Evolutionary conservation across 805 yeast species (phyloP), one percentile per base, ranked within the genome.

Genomic region (Myxozyma vanderwaltii): DNA sequence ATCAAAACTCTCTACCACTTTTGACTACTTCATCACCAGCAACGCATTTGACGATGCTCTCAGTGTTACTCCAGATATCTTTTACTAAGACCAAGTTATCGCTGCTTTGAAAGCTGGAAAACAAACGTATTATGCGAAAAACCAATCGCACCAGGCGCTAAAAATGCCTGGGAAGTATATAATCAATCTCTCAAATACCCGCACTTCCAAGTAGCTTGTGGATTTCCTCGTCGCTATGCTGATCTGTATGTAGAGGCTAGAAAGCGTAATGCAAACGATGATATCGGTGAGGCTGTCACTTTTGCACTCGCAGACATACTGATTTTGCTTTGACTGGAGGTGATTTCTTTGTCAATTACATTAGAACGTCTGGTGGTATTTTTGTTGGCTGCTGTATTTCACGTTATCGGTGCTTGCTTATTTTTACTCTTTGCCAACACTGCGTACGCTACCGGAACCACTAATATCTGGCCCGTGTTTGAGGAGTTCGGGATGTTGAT

Each of bases 341-440:
- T 4, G 58, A 63, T 2, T 52, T 36, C 44, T 61, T 67, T 29
- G 40, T 61, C 54, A 56, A 63, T 39, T 67, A 64, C 49, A 54
- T 61, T 54, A 63, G 58, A 38, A 47, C 38, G n/a, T 67, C 70
- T 5, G 70, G 70, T 19, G 68, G 70, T 13, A 67, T 67, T 26
- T 64, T 67, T 38, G 63, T 67, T n/a, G 70, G 67, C 52, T 57
- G 61, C 45, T 45, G 47, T 15, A 65, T 67, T n/a, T 17, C 70
- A 67, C 41, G 70, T 67, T 43, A 52, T 67, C 36, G 70, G 67
- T 45, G 51, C 54, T 23, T 57, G 63, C 55, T 51, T 65, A 19
- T 65, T 46, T 54, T 54, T 65, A n/a, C 26, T 59, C 70, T 12
- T 23, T 23, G 26, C n/a, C n/a, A n/a, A n/a, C n/a, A 41, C 58